Percentiles rank a stretch among this genome's conserved stretches.
Conservation (phyloP, 2,329 filamentous ascomycete genomes). For the Beauveria sp. region DNA sequence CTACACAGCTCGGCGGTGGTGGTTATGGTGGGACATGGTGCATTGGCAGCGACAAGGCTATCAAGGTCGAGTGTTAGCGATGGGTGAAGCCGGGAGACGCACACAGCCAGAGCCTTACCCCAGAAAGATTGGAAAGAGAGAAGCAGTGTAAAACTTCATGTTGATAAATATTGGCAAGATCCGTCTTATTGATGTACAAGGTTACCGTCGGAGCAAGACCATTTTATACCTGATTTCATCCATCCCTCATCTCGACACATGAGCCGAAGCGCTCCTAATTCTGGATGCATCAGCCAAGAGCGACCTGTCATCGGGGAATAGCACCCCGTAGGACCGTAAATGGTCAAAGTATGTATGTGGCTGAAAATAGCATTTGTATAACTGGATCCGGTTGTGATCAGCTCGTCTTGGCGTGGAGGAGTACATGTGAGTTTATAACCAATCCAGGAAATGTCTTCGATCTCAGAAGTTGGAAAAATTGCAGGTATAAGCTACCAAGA, state of each 20-base stretch:
- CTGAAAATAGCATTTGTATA: background rate
- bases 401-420: constrained; percentile 8
- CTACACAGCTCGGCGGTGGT: constrained; percentile 24
- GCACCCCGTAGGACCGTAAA: background rate
- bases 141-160: background rate
- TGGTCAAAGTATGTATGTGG: background rate
- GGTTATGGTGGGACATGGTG: constrained; percentile 27
- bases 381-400: background rate
- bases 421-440: background rate
- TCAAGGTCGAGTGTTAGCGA: background rate
- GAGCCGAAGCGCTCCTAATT: too few species aligned
- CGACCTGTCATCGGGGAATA: background rate
- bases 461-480: too few species aligned
- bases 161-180: background rate
- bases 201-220: background rate
- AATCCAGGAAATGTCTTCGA: too few species aligned
- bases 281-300: background rate
- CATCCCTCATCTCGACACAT: background rate
- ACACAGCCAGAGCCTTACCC: background rate
- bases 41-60: background rate
- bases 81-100: background rate
- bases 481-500: too few species aligned
- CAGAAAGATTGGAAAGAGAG: background rate
- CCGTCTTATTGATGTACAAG: background rate
- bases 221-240: background rate